phyloP scores from a whole-genome alignment of 2,329 filamentous ascomycete species.

The Cladophialophora bantiana region DNA sequence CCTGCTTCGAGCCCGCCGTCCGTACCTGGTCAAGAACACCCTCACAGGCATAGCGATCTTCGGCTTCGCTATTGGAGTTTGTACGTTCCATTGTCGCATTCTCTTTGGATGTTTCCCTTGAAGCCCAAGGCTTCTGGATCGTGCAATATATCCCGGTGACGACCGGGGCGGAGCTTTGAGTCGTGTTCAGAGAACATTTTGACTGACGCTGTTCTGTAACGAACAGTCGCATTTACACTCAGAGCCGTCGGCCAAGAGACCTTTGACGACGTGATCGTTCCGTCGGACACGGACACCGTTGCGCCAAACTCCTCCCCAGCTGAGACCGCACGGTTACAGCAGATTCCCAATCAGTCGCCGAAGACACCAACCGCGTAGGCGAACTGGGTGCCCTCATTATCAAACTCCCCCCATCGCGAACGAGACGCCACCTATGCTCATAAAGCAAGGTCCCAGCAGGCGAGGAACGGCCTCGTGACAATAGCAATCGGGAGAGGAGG shows the following conservation, averaged over 20 bases:
- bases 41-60: constrained; percentile 78
- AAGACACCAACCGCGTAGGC: constrained; percentile 35
- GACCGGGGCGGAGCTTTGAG: neutral
- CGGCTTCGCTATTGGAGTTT: constrained; percentile 80
- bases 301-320: constrained; percentile 11
- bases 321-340: neutral
- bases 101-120: neutral
- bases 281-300: constrained; percentile 66
- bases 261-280: constrained; percentile 93
- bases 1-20: constrained; percentile 87
- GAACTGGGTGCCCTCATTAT: constrained; percentile 19
- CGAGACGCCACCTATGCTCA: neutral
- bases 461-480: neutral
- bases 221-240: constrained; percentile 74
- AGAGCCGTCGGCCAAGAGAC: constrained; percentile 92
- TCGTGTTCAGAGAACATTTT: neutral
- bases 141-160: neutral
- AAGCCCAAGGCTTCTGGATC: neutral
- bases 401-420: neutral
- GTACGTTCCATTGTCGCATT: constrained; percentile 66
- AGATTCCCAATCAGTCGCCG: constrained; percentile 22
- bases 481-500: neutral
- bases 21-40: constrained; percentile 89
- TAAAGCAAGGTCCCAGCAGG: neutral
- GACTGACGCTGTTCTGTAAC: neutral